Evolutionary conservation across 768 basidiomycete species (phyloP), one percentile per base, ranked within the genome.

Genomic region (Mycena alexandri): DNA sequence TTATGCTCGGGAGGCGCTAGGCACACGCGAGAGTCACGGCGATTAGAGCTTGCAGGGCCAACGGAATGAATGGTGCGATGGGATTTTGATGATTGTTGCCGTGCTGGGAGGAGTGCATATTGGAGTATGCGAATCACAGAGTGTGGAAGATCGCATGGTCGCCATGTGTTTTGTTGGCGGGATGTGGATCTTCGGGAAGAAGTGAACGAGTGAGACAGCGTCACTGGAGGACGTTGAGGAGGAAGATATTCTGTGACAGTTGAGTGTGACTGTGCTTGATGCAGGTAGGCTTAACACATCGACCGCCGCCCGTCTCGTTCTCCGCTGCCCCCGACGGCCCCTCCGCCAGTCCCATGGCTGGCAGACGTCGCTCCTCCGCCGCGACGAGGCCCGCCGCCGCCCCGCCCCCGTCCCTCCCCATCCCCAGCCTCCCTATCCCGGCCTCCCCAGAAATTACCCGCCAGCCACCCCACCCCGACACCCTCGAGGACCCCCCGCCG

Each of bases 401-500:
- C 3, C 92, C 92, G 21, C 92, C 92, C 47, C 92, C 92, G 22
- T 87, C 82, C 73, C 86, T 88, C 71, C 92, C 92, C 54, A 93
- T 93, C 65, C 92, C 92, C 55, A 88, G 82, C 72, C 73, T 92
- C 41, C 92, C 92, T 44, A 71, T 76, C 47, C 69, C 69, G 4
- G 65, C 67, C 48, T 67, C 65, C 2, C 69, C 65, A 14, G 69
- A 70, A 36, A 33, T 63, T 2, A 11, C 62, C 29, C 55, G 63
- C 9, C 61, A 63, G 6, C 34, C 57, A 34, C 64, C 60, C 24
- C 63, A 46, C 38, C 63, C 70, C 12, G 68, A 76, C 53, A 77
- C 76, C 64, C 71, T 60, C 51, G 73, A 72, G 55, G 65, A 67
- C 36, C 73, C 66, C 50, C 69, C 70, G 34, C 76, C 75, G 62